Evolutionary conservation across 768 basidiomycete genomes (phyloP), one percentile per base, ranked within the genome.

Genomic region (Lanmaoa pseudosensibilis): DNA sequence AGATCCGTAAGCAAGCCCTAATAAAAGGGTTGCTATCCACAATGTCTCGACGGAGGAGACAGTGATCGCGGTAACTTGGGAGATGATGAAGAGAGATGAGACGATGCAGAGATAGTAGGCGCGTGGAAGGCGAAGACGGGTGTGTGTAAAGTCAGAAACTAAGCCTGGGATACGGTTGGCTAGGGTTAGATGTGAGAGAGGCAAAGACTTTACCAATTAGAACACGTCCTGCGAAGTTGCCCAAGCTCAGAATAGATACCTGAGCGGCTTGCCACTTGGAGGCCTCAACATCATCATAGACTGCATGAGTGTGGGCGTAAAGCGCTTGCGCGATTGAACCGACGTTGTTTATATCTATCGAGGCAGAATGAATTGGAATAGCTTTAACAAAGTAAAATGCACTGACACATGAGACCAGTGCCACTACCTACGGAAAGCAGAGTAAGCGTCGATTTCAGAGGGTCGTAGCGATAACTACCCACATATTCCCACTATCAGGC

Each of bases 311-410:
- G 52, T 85, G 76, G 3, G 84, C 81, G 60, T 84, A 87, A 30
- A 89, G 74, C 0, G 78, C 86, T 64, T 89, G 83, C 0, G 91
- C 79, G 57, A 91, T 87, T 2, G 86, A 82, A 18, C 92, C 90
- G n/a, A 87, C 90, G 59, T 94, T 93, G 69, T 92, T 93, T 72
- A 94, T 93, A 65, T 86, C 87, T 88, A 53, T 25, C 18, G 30
- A 36, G 23, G 43, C 21, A 57, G 40, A 60, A 53, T 58, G 41
- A 47, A 52, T 27, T 9, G 2, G 11, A 27, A 34, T 4, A n/a
- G 3, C 18, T 30, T 30, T 6, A 5, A 18, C 13, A 5, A 38
- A 44, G 15, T 39, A 19, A 21, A 34, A 15, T 53, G 12, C 10
- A 70, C 84, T 46, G 62, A 87, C 86, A 92, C 86, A 89, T 90